Evolutionary conservation across 2,329 filamentous ascomycete species (phyloP).

Genomic region (Aureobasidium zeae): DNA sequence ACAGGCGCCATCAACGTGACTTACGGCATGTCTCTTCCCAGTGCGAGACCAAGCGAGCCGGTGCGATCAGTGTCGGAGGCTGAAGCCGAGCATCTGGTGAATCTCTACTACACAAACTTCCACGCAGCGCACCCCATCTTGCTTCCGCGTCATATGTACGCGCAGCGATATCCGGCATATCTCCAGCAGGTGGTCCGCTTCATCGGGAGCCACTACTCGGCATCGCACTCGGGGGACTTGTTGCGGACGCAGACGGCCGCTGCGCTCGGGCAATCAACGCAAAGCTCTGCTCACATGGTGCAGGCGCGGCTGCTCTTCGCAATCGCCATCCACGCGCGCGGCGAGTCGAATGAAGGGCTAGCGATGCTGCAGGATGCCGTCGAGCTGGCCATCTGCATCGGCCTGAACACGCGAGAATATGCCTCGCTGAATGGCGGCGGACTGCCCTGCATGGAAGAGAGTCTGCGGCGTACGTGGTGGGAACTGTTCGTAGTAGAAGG

Average conservation of each 20-base stretch:
- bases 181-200: constrained; percentile 48
- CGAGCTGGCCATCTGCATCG: constrained; percentile 63
- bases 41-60: not conserved
- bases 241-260: constrained; percentile 41
- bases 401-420: constrained; percentile 62
- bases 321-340: constrained; percentile 68
- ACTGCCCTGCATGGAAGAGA: constrained; percentile 65
- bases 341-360: constrained; percentile 59
- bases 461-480: constrained; percentile 88
- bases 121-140: constrained; percentile 49
- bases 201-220: constrained; percentile 46
- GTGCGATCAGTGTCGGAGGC: not conserved
- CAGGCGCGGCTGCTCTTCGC: constrained; percentile 71
- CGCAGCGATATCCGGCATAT: constrained; percentile 36
- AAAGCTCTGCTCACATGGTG: constrained; percentile 47
- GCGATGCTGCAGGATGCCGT: constrained; percentile 60
- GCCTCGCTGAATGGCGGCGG: constrained; percentile 54
- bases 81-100: constrained; percentile 35
- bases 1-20: not conserved
- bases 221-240: constrained; percentile 35
- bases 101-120: constrained; percentile 49
- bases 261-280: constrained; percentile 28
- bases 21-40: not conserved
- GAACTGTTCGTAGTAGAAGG: constrained; percentile 70
- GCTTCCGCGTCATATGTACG: constrained; percentile 38